A percentile compares a stretch with the other conserved stretches of the same genome.
Conservation (phyloP, 805 yeast species). For the Cephaloascus fragrans region DNA sequence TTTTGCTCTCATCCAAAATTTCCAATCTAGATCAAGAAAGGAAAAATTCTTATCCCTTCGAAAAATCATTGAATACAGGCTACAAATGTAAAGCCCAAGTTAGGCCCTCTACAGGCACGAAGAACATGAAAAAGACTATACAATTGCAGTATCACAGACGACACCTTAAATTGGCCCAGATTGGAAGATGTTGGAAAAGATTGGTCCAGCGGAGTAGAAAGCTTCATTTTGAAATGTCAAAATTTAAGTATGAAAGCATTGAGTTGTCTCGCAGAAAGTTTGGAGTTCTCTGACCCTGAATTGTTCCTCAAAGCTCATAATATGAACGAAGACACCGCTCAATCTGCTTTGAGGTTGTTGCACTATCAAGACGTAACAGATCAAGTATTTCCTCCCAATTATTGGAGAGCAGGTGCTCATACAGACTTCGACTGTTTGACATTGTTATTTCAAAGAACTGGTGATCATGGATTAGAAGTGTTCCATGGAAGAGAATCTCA, state of each 20-base stretch:
- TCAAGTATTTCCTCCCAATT: slow-evolving; percentile 9
- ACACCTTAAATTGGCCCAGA: slow-evolving; percentile 19
- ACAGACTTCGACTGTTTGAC: slow-evolving; percentile 25
- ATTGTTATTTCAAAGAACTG: slow-evolving; percentile 20
- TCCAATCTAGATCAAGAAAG: slow-evolving; percentile 12
- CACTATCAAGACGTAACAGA: slow-evolving; percentile 19
- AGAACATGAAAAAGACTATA: slow-evolving; percentile 19
- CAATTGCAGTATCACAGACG: slow-evolving; percentile 19
- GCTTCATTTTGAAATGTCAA: slow-evolving; percentile 14
- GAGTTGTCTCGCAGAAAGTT: slow-evolving; percentile 17
- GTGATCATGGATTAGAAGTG: slow-evolving; percentile 23
- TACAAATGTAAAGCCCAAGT: slow-evolving; percentile 20
- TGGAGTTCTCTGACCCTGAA: slow-evolving; percentile 15
- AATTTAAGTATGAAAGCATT: slow-evolving; percentile 13
- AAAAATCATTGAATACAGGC: slow-evolving; percentile 20
- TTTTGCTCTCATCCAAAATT: slow-evolving; percentile 11
- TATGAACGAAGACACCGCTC: slow-evolving; percentile 16
- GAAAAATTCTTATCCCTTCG: slow-evolving; percentile 18
- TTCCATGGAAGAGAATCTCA: slow-evolving; percentile 26
- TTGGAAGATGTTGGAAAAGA: slow-evolving; percentile 15
- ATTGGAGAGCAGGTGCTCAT: slow-evolving; percentile 27
- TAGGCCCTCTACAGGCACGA: slow-evolving; percentile 23
- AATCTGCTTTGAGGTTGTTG: slow-evolving; percentile 20
- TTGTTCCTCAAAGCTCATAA: slow-evolving; percentile 17
- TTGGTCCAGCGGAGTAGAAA: slow-evolving; percentile 13